Evolutionary conservation across 1,139 yeast genomes (phyloP), one percentile per base, ranked within the genome.

Genomic region (Ogataea hybrid): DNA sequence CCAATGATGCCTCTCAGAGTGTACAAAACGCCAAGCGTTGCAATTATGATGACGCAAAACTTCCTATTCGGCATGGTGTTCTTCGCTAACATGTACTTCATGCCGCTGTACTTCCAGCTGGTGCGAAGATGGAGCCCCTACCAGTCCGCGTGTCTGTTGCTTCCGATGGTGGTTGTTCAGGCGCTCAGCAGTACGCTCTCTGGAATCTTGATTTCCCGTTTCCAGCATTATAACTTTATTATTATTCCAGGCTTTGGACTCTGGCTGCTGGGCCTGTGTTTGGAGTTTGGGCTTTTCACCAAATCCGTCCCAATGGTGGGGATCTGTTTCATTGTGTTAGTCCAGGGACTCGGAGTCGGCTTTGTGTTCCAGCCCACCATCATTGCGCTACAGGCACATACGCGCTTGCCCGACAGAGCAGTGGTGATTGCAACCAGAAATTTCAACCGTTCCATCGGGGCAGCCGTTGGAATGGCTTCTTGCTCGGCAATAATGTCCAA

Each of bases 1-100:
- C 84, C 84, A 8, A 73, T 78, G 75, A 64, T 79, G 28, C 82
- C 82, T n/a, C 58, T 77, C 35, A 53, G 68, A 28, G 55, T 76
- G 23, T 76, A 75, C 59, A 68, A 58, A 37, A 58, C 57, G 36
- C 60, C 65, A 3, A 64, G 72, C 18, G 63, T 75, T 39, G 61
- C 72, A 28, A 49, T 73, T 12, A 58, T 78, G 32, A 59, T 77
- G 22, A 35, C 61, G 1, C 71, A 74, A 42, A 70, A 71, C 44
- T 65, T 77, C 46, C 60, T 77, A 21, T 74, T 72, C 47, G 83
- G 83, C 2, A 65, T 72, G 46, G 65, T 69, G 0, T 76, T 71
- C 59, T 76, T 54, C 48, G 61, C 75, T 27, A 66, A 68, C 48
- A 58, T 66, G 27, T 77, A 70, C 55, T 75, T 70, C 45, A 53